Evolutionary conservation across 2,329 filamentous ascomycete species (phyloP).

Genomic region (Aspergillus felis): DNA sequence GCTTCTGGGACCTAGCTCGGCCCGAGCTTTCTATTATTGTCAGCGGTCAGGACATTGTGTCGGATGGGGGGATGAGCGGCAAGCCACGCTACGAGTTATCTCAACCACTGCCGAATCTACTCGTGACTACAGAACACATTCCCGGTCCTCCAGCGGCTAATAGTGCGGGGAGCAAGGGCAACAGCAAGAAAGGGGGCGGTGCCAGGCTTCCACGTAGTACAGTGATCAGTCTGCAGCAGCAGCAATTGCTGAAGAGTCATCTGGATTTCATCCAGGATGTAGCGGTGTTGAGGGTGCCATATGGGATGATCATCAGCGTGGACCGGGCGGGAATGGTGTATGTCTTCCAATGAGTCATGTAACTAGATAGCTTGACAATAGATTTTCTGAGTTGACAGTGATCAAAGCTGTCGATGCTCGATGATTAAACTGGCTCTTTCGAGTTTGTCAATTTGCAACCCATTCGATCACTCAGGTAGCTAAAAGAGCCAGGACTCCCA

Average conservation of each 20-base stretch:
- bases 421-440: too few relatives aligned
- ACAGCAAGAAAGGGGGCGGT: constrained; percentile 34
- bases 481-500: background rate
- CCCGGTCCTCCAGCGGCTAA: constrained; percentile 37
- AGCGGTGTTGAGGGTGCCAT: constrained; percentile 81
- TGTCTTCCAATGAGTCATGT: constrained; percentile 56
- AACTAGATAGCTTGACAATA: background rate
- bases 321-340: constrained; percentile 88
- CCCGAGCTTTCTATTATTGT: constrained; percentile 76
- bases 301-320: constrained; percentile 86
- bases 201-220: constrained; percentile 65
- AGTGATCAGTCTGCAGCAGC: constrained; percentile 83
- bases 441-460: too few relatives aligned
- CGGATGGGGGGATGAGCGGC: constrained; percentile 42
- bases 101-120: constrained; percentile 60
- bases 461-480: too few relatives aligned
- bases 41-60: constrained; percentile 69
- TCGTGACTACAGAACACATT: constrained; percentile 63
- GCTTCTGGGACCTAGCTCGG: constrained; percentile 86
- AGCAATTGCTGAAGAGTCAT: constrained; percentile 79
- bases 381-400: background rate
- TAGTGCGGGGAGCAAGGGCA: constrained; percentile 17
- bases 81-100: constrained; percentile 68
- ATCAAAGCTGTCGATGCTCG: background rate
- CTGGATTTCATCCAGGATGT: constrained; percentile 85